Percentiles rank a stretch among this genome's conserved stretches.
phyloP scores from a whole-genome alignment of 202 grass and related monocot species.

The Setaria viridis region DNA sequence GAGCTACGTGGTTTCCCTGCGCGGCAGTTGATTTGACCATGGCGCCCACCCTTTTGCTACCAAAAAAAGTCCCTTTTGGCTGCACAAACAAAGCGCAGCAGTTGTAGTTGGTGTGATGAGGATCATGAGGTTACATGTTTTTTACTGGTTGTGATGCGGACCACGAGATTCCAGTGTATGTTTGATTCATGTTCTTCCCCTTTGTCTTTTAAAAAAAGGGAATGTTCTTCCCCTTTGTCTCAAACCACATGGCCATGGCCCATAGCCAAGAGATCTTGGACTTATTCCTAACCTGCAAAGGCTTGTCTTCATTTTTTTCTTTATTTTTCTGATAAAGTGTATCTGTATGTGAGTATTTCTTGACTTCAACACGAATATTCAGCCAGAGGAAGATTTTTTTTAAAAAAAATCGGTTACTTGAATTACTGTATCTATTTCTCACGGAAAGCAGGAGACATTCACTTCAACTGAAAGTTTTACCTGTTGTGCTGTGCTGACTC shows the following conservation, averaged over 20 bases:
- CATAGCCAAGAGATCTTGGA: slow-evolving; percentile 38
- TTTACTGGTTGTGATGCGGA: slow-evolving; percentile 8
- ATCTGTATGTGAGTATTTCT: slow-evolving; percentile 25
- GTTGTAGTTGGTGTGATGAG: slow-evolving; percentile 35
- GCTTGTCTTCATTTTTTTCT: not conserved
- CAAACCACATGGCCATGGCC: slow-evolving; percentile 10
- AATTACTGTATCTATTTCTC: not conserved
- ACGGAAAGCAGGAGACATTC: not conserved
- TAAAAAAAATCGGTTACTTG: not conserved
- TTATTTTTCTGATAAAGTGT: not conserved
- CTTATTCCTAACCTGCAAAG: slow-evolving; percentile 10
- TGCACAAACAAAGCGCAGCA: slow-evolving; percentile 47
- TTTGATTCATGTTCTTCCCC: slow-evolving; percentile 31
- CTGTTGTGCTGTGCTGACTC: not conserved
- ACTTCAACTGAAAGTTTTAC: not conserved
- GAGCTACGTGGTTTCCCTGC: slow-evolving; percentile 46
- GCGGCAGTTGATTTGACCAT: slow-evolving; percentile 60
- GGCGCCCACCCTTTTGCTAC: slow-evolving; percentile 29
- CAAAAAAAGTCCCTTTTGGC: slow-evolving; percentile 56
- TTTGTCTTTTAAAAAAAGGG: not conserved
- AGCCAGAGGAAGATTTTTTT: not conserved
- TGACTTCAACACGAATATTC: slow-evolving; percentile 18
- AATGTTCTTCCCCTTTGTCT: slow-evolving; percentile 21
- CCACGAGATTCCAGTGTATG: not conserved
- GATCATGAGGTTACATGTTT: slow-evolving; percentile 34